A percentile compares a stretch with the other conserved stretches of the same genome.
Evolutionary conservation across 306 rosid genomes (phyloP).

Genomic region (Trichosanthes cucumerina): DNA sequence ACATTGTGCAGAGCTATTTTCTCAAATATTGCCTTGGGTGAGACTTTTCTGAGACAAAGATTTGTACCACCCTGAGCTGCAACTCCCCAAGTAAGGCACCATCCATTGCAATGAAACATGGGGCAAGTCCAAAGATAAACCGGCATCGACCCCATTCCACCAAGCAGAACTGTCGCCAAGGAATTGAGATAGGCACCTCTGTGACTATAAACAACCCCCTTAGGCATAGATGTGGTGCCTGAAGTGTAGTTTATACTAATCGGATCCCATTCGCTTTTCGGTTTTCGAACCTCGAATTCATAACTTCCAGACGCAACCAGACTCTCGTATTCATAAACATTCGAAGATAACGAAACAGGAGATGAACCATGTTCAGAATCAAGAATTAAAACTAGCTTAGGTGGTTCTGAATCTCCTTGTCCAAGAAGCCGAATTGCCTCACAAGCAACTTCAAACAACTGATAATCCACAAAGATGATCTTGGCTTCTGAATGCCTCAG

Average conservation of each 20-base stretch:
- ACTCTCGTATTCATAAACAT: constrained; percentile 46
- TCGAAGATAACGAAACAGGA: constrained; percentile 2
- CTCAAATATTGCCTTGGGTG: constrained; percentile 52
- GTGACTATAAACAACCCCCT: constrained; percentile 74
- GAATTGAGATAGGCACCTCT: constrained; percentile 81
- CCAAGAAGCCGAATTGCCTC: constrained; percentile 39
- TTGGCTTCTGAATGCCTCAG: constrained; percentile 62
- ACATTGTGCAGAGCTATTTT: constrained; percentile 38
- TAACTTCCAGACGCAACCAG: constrained; percentile 28
- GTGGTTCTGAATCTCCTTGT: constrained; percentile 19
- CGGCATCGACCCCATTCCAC: constrained; percentile 46
- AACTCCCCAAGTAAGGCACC: constrained; percentile 83
- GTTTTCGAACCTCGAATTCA: constrained; percentile 42
- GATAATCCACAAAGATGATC: constrained; percentile 58
- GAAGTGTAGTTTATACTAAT: constrained; percentile 79
- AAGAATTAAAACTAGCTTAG: constrained; percentile 41
- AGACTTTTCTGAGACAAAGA: constrained; percentile 51
- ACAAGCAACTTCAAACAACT: constrained; percentile 42
- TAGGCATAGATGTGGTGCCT: constrained; percentile 86
- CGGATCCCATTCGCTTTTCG: constrained; percentile 69
- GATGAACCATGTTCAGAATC: constrained; percentile 26
- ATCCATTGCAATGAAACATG: constrained; percentile 80
- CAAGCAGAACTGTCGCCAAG: constrained; percentile 54
- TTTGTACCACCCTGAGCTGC: constrained; percentile 77
- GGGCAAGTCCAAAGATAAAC: constrained; percentile 90